phyloP scores from a whole-genome alignment of 805 yeast species.

The Zygosaccharomyces gambellarensis region DNA sequence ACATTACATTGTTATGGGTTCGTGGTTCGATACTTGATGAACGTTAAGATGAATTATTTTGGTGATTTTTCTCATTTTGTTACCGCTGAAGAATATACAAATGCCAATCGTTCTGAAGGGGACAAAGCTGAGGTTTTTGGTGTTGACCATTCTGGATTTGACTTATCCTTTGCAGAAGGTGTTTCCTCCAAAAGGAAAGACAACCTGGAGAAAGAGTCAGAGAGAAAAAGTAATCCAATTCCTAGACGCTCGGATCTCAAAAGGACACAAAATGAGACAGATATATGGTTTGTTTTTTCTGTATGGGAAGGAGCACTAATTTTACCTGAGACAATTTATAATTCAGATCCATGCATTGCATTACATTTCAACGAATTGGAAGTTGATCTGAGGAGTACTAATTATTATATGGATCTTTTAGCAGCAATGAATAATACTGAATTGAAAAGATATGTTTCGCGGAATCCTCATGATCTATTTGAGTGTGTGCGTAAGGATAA shows the following conservation, averaged over 20 bases:
- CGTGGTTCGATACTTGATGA: slow-evolving; percentile 67
- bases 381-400: slow-evolving; percentile 79
- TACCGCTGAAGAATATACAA: slow-evolving; percentile 77
- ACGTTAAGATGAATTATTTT: slow-evolving; percentile 80
- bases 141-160: slow-evolving; percentile 6
- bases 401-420: slow-evolving; percentile 90
- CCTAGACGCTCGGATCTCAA: slow-evolving; percentile 27
- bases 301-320: slow-evolving; percentile 66
- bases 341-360: slow-evolving; percentile 55
- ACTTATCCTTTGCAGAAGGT: slow-evolving; percentile 1
- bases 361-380: slow-evolving; percentile 61
- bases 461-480: slow-evolving; percentile 19
- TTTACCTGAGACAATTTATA: slow-evolving; percentile 69
- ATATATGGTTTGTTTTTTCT: slow-evolving; percentile 66
- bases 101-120: slow-evolving; percentile 11
- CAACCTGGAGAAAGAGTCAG: not conserved
- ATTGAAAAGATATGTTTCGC: slow-evolving; percentile 16
- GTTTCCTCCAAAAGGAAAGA: slow-evolving; percentile 1
- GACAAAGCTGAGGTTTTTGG: not conserved
- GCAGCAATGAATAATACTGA: slow-evolving; percentile 40
- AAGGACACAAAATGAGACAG: slow-evolving; percentile 66
- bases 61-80: slow-evolving; percentile 81
- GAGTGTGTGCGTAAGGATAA: slow-evolving; percentile 32
- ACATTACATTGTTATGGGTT: slow-evolving; percentile 75
- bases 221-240: not conserved